Evolutionary conservation across 352 stramenopile genomes (phyloP).

Genomic region (Phytophthora sp.): DNA sequence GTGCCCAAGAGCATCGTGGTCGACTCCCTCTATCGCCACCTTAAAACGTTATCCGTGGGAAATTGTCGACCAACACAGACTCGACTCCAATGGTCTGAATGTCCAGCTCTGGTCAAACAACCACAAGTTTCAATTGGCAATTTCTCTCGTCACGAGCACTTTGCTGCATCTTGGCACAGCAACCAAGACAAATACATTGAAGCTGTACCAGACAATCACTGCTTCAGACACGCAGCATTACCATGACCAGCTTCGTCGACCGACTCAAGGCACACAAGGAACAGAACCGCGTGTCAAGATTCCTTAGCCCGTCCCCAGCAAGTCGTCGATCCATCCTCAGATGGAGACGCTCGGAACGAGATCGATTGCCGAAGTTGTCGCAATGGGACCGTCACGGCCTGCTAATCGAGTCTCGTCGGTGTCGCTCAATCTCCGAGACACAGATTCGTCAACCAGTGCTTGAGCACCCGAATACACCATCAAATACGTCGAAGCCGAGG

Average conservation of each 20-base stretch:
- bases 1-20: conserved; percentile 11
- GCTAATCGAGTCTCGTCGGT: conserved; percentile 6
- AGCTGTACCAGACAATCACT: no score
- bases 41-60: conserved; percentile 10
- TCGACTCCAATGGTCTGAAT: conserved; percentile 9
- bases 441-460: not conserved
- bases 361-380: conserved; percentile 12
- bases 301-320: conserved; percentile 12
- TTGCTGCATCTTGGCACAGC: conserved; percentile 21
- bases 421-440: not conserved
- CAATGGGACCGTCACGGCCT: conserved; percentile 9
- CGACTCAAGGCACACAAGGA: conserved; percentile 19
- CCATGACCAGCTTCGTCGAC: conserved; percentile 17
- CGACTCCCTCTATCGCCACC: conserved; percentile 6
- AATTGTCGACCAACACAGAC: not conserved
- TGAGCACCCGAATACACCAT: not conserved
- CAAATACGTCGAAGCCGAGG: not conserved
- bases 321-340: conserved; percentile 11
- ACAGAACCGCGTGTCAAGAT: conserved; percentile 1
- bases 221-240: not conserved
- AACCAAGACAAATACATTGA: conserved; percentile 3
- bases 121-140: conserved; percentile 25
- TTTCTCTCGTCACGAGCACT: conserved; percentile 13
- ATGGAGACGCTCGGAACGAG: conserved; percentile 10
- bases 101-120: not conserved